Conservation (phyloP, 768 basidiomycete species). For the Termitomyces sp. region DNA sequence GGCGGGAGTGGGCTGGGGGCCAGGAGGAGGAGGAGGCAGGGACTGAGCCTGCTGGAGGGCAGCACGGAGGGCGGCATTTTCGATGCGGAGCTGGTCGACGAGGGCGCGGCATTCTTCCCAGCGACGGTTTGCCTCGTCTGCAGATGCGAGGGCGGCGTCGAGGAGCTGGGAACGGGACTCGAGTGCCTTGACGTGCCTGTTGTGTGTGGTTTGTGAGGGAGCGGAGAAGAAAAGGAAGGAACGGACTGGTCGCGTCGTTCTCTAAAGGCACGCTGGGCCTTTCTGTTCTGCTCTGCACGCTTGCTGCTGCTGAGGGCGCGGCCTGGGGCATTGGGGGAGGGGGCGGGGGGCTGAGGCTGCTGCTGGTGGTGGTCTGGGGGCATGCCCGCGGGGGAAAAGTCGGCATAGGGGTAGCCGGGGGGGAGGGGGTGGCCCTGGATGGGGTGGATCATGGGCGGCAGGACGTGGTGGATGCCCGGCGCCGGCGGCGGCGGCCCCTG, state of each 20-base stretch:
- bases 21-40: slow-evolving; percentile 23
- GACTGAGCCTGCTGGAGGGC: slow-evolving; percentile 44
- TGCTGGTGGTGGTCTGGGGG: slow-evolving; percentile 25
- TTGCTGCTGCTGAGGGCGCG: slow-evolving; percentile 76
- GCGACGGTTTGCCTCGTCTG: slow-evolving; percentile 84
- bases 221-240: background rate
- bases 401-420: slow-evolving; percentile 47
- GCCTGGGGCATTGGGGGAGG: slow-evolving; percentile 24
- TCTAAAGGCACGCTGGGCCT: slow-evolving; percentile 89
- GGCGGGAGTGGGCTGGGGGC: background rate
- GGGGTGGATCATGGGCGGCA: slow-evolving; percentile 54
- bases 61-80: slow-evolving; percentile 75
- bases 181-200: slow-evolving; percentile 82
- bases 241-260: slow-evolving; percentile 87
- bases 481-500: slow-evolving; percentile 29
- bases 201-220: background rate
- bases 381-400: slow-evolving; percentile 54
- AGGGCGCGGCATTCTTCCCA: slow-evolving; percentile 91
- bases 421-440: slow-evolving; percentile 29
- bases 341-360: slow-evolving; percentile 22
- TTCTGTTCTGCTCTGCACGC: slow-evolving; percentile 91
- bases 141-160: slow-evolving; percentile 81
- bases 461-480: slow-evolving; percentile 52
- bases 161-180: slow-evolving; percentile 83
- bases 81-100: slow-evolving; percentile 83